These are phyloP conservation scores for Phoma sp. DNA, from an alignment of 2,329 filamentous ascomycete genomes.

Conservation along the genomic window DNA sequence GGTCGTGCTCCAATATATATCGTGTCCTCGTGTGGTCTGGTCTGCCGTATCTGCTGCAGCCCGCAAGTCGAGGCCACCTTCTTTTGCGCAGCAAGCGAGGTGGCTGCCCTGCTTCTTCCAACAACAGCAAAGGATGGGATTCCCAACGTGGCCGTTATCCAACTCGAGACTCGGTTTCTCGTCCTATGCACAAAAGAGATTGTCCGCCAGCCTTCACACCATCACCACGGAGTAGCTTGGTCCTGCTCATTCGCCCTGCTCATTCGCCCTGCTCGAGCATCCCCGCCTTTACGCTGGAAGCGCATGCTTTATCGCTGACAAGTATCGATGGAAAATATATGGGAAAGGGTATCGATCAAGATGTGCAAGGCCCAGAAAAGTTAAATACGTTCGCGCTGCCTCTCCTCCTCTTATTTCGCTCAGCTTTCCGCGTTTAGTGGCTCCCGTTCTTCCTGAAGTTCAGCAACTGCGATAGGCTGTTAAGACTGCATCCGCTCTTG, in stretches of 20 bases:
- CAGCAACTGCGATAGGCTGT: conserved; percentile 83
- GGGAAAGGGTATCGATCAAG: conserved; percentile 41
- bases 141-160: conserved; percentile 7
- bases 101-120: background rate
- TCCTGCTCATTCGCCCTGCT: background rate
- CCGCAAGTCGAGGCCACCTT: background rate
- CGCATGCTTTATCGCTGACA: conserved; percentile 9
- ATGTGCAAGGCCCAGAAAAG: conserved; percentile 23
- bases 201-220: too few species aligned
- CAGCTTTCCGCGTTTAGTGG: conserved; percentile 41
- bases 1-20: conserved; percentile 7
- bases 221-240: background rate
- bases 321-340: conserved; percentile 25
- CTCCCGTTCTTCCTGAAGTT: conserved; percentile 77
- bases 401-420: background rate
- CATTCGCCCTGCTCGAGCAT: background rate
- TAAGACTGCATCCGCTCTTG: conserved; percentile 84
- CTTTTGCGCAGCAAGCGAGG: conserved; percentile 1
- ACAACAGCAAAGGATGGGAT: background rate
- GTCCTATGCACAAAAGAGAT: background rate
- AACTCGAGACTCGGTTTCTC: conserved; percentile 6
- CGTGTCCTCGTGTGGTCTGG: background rate
- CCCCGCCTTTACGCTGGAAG: conserved; percentile 1
- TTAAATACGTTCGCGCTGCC: conserved; percentile 1
- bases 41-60: conserved; percentile 11